Base-by-base conservation (phyloP, 2,329 filamentous ascomycete genomes). In the Rhytidhysteron rufulum region DNA sequence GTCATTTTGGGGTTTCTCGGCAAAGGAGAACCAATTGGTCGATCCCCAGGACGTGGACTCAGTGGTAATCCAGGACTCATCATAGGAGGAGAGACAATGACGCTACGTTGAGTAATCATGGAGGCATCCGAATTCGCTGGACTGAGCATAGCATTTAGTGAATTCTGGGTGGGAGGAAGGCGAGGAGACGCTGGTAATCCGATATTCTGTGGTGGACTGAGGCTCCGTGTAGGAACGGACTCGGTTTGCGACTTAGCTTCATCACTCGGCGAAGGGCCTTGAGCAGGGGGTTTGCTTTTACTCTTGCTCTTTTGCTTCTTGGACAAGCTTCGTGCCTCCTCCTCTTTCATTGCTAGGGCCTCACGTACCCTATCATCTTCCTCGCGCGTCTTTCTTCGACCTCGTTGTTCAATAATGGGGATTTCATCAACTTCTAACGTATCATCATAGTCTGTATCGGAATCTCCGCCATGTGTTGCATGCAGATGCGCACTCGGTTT, bases 321-420 rank as follows among this genome's bases (percentile, higher is more conserved):
- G 0, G 86, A 90, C 21, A 79, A 68, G 62, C 85, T 89, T 43
- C 84, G 77, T 20, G 77, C 74, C 55, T 88, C 83, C 10, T 83
- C 79, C 53, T 89, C 82, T 55, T 81, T 76, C 34, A 78, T 61
- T 1, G 78, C 80, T n/a, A 82, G 63, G 11, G 80, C 72, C 58
- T 91, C 87, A 34, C 90, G 80, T 40, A 88, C 79, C 40, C 77
- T 76, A 51, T 96, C 88, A 55, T 96, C 90, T 46, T 95, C 88
- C 61, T 91, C 88, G 38, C 90, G 79, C 3, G 89, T 95, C 63
- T 85, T 88, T 52, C 88, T 77, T 43, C 89, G 79, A 7, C 89
- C 91, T 46, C 90, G 78, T n/a, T n/a, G n/a, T 38, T 80, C 68
- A 25, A 76, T 67, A 5, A 67, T 61, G 0, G 76, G 70, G 36